phyloP scores from a whole-genome alignment of 306 rosid species.

The Rosa rugosa region DNA sequence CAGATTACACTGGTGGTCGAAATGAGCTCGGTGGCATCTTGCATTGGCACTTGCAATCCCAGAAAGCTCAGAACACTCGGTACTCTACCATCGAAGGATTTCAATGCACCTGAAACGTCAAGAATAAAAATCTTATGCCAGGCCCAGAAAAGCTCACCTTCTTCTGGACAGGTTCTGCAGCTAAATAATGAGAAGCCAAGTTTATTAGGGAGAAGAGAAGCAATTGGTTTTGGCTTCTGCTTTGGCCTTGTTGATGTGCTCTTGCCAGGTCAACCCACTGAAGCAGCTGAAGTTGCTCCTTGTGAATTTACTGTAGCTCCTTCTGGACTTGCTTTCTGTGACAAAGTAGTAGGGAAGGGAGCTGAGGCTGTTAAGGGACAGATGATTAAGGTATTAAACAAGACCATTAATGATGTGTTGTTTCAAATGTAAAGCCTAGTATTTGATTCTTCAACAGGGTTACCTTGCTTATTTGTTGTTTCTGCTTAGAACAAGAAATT shows the following conservation, averaged over 20 bases:
- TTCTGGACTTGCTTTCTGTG: constrained; percentile 89
- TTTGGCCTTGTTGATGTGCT: constrained; percentile 42
- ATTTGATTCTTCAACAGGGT: background rate
- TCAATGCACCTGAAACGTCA: constrained; percentile 21
- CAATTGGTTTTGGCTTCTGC: constrained; percentile 47
- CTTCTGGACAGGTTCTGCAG: constrained; percentile 7
- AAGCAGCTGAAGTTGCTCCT: constrained; percentile 40
- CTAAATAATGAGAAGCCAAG: constrained; percentile 30
- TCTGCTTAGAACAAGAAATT: too few relatives aligned
- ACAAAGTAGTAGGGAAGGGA: constrained; percentile 67
- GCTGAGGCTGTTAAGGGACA: constrained; percentile 77
- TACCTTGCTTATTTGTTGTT: background rate
- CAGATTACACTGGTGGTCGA: constrained; percentile 18
- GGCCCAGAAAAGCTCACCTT: constrained; percentile 4
- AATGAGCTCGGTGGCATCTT: constrained; percentile 48
- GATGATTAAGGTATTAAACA: constrained; percentile 64
- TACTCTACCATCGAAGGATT: constrained; percentile 12
- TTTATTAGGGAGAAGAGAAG: constrained; percentile 46
- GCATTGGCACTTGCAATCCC: constrained; percentile 31
- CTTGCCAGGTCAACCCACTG: constrained; percentile 14
- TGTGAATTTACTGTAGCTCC: constrained; percentile 71
- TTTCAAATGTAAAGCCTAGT: background rate
- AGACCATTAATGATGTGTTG: background rate
- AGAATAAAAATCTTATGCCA: constrained; percentile 16
- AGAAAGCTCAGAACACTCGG: constrained; percentile 10